Conservation (phyloP, 176 grass and related monocot species). For the Juncus effusus region DNA sequence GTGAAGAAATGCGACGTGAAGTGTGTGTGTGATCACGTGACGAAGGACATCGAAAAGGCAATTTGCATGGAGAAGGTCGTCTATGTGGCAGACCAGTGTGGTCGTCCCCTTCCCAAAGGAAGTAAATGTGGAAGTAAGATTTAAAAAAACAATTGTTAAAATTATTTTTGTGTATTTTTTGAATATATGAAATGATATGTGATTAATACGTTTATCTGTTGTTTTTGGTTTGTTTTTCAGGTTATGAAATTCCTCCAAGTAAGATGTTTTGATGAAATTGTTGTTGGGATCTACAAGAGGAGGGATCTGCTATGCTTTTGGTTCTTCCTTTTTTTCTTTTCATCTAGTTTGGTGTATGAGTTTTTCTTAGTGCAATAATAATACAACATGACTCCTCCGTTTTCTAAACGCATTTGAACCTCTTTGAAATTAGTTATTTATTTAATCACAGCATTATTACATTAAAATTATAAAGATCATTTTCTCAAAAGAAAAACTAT, state of each 20-base stretch:
- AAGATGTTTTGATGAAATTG: not conserved
- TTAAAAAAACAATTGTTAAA: not conserved
- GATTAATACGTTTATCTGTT: not conserved
- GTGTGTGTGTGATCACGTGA: slow-evolving; percentile 36
- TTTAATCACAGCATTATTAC: too few relatives aligned
- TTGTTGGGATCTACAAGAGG: not conserved
- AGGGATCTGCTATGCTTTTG: not conserved
- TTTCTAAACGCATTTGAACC: too few relatives aligned
- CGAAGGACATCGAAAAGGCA: not conserved
- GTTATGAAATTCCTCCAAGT: not conserved
- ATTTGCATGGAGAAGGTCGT: slow-evolving; percentile 43
- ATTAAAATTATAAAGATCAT: too few relatives aligned
- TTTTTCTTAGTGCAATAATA: not conserved
- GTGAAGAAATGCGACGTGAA: slow-evolving; percentile 5
- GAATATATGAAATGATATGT: not conserved
- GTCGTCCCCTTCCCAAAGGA: slow-evolving; percentile 6
- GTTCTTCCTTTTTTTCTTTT: not conserved
- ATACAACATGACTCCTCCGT: too few relatives aligned
- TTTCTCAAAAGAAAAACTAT: too few relatives aligned
- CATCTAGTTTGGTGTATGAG: not conserved
- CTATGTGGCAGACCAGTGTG: not conserved
- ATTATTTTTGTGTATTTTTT: not conserved
- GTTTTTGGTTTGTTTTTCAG: not conserved
- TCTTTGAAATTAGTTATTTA: too few relatives aligned
- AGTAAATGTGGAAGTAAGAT: slow-evolving; percentile 15